These are phyloP conservation scores for Aquilaria malaccensis DNA, from an alignment of 345 rosid species.

Conservation along the genomic window DNA sequence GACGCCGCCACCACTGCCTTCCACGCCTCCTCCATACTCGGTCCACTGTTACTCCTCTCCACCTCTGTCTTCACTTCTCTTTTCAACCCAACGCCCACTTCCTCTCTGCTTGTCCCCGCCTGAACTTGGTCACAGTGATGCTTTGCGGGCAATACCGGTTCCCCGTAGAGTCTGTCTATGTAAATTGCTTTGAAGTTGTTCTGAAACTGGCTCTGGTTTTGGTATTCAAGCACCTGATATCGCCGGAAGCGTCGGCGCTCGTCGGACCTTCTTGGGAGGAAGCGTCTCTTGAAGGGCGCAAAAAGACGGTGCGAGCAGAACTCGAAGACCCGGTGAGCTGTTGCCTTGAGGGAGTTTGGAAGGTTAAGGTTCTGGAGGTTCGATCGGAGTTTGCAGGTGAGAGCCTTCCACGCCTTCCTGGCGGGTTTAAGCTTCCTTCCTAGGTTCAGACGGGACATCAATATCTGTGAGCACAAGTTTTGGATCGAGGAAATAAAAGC, in stretches of 20 bases:
- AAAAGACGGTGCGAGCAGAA: slow-evolving; percentile 40
- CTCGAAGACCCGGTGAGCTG: slow-evolving; percentile 30
- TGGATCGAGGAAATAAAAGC: not conserved
- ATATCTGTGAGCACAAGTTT: not conserved
- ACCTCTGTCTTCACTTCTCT: slow-evolving; percentile 12
- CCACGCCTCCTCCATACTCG: slow-evolving; percentile 71
- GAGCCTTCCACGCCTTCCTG: slow-evolving; percentile 51
- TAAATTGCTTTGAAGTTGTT: slow-evolving; percentile 27
- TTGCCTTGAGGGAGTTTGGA: slow-evolving; percentile 32
- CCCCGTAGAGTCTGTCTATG: slow-evolving; percentile 39
- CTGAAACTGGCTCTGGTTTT: slow-evolving; percentile 17
- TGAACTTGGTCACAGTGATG: not conserved
- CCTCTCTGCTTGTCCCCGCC: slow-evolving; percentile 22
- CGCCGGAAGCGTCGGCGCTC: slow-evolving; percentile 4
- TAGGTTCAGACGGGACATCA: slow-evolving; percentile 41
- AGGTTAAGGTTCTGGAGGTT: slow-evolving; percentile 34
- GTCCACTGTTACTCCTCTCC: slow-evolving; percentile 19
- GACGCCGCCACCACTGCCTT: slow-evolving; percentile 64
- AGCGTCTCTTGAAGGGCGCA: slow-evolving; percentile 37
- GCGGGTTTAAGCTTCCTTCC: slow-evolving; percentile 57
- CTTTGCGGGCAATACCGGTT: slow-evolving; percentile 4
- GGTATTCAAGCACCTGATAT: slow-evolving; percentile 18
- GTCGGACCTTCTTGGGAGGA: slow-evolving; percentile 16
- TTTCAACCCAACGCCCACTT: not conserved
- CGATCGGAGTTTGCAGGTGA: slow-evolving; percentile 35